Conservation (phyloP, 345 rosid genomes). For the Cardamine resedifolia region DNA sequence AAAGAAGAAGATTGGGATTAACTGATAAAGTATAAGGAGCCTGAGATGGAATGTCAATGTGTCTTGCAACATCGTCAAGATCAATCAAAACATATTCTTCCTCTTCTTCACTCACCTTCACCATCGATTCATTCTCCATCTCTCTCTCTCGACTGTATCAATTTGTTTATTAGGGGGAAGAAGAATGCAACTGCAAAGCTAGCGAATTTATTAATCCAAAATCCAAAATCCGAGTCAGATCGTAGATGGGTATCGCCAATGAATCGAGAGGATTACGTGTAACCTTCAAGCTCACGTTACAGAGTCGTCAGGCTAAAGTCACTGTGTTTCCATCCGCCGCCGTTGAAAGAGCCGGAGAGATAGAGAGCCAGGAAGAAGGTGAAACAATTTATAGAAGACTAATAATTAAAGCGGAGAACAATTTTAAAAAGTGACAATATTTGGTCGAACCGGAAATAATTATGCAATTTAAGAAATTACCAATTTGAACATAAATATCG, state of each 20-base stretch:
- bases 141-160: neutral
- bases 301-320: conserved; percentile 79
- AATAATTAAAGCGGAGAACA: neutral
- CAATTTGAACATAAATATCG: neutral
- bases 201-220: too few species aligned
- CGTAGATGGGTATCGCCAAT: conserved; percentile 42
- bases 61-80: conserved; percentile 51
- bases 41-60: conserved; percentile 47
- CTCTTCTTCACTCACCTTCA: conserved; percentile 6
- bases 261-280: conserved; percentile 67
- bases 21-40: conserved; percentile 59
- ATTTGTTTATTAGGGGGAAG: too few species aligned
- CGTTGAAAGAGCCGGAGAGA: conserved; percentile 80
- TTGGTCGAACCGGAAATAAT: neutral
- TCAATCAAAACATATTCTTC: conserved; percentile 55
- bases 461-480: neutral
- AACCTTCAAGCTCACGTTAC: conserved; percentile 73
- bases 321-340: conserved; percentile 76
- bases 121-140: conserved; percentile 38
- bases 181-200: too few species aligned
- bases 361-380: conserved; percentile 68
- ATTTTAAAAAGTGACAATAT: neutral
- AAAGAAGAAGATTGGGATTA: neutral
- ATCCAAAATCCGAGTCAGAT: too few species aligned
- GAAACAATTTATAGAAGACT: conserved; percentile 32